Evolutionary conservation across 495 filamentous ascomycete species (phyloP), one percentile per base, ranked within the genome.

Genomic region (Neurospora discreta): DNA sequence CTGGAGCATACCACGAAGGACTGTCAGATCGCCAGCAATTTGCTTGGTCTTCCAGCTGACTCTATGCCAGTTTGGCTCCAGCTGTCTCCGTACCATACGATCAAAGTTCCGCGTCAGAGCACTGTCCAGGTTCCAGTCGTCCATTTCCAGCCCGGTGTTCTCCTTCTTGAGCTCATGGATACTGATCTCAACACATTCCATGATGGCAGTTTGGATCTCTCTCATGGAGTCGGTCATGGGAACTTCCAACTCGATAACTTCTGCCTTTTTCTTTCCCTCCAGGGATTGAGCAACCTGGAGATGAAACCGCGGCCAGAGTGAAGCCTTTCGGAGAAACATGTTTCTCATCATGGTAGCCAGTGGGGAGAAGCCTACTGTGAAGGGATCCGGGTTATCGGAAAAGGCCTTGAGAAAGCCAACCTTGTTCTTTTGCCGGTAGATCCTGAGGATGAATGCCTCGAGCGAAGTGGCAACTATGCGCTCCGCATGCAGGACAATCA

Each of bases 221-320:
- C 86, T 88, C 95, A 99, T 99, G 44, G 90, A 86, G 60, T 96
- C 91, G 26, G 93, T 96, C 95, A 99, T 98, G 39, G 92, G 90
- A n/a, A 98, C 91, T 77, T 97, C 95, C 13, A 98, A 84, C 77
- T 99, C 95, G 42, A 99, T 96, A 43, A 99, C 95, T 81, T 98
- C 95, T 0, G 95, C 94, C 78, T 96, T 97, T 80, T 93, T 91
- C 76, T 90, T 79, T n/a, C 93, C 94, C 80, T 99, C 95, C 5
- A 99, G 81, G 1, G 93, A 92, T 74, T 94, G 89, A 0, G 92
- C 92, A 3, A 99, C 93, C 5, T 90, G 89, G 58, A 97, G 86
- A 77, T 98, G 95, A 75, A 97, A 99, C n/a, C 95, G 88, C 11
- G 95, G 95, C 91, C 95, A 99, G 10, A 99, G 81, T 0, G 93